These are phyloP conservation scores for Starmerella kuoi DNA, from an alignment of 805 yeast species.

Conservation along the genomic window DNA sequence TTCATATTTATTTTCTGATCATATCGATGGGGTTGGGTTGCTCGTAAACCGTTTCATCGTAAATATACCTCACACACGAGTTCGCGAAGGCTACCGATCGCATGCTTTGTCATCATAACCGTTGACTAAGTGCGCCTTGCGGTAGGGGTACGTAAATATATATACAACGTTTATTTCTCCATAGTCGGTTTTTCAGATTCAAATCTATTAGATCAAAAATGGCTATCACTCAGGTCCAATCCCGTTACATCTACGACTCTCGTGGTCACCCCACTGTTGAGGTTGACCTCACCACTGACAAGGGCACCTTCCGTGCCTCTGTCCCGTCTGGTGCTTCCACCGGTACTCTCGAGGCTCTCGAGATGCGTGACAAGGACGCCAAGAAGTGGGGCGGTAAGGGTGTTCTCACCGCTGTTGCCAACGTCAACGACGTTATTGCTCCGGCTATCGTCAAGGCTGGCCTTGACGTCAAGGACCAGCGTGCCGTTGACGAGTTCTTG, in stretches of 20 bases:
- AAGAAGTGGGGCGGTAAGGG: conserved; percentile 98
- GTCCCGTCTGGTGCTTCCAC: conserved; percentile 99
- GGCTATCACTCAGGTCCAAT: conserved; percentile 78
- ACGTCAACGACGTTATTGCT: conserved; percentile 88
- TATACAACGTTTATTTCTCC: background rate
- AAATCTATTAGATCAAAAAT: conserved; percentile 31
- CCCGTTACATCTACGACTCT: conserved; percentile 98
- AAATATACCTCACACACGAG: conserved; percentile 1
- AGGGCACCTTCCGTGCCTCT: conserved; percentile 90
- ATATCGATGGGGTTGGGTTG: no score
- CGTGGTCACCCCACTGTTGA: conserved; percentile 99
- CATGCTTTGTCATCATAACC: conserved; percentile 1
- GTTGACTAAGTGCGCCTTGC: conserved; percentile 1
- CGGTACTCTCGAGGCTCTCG: conserved; percentile 97
- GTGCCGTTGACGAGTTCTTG: conserved; percentile 75
- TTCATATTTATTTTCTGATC: no score
- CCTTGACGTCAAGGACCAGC: conserved; percentile 79
- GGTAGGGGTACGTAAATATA: conserved; percentile 11
- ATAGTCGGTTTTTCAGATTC: background rate
- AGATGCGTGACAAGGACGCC: conserved; percentile 96
- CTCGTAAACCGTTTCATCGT: no score
- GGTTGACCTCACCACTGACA: conserved; percentile 86
- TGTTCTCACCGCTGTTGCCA: conserved; percentile 91
- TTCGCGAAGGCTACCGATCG: conserved; percentile 3
- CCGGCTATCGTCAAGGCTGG: conserved; percentile 79